phyloP scores from a whole-genome alignment of 306 rosid species.

The Bauhinia variegata region DNA sequence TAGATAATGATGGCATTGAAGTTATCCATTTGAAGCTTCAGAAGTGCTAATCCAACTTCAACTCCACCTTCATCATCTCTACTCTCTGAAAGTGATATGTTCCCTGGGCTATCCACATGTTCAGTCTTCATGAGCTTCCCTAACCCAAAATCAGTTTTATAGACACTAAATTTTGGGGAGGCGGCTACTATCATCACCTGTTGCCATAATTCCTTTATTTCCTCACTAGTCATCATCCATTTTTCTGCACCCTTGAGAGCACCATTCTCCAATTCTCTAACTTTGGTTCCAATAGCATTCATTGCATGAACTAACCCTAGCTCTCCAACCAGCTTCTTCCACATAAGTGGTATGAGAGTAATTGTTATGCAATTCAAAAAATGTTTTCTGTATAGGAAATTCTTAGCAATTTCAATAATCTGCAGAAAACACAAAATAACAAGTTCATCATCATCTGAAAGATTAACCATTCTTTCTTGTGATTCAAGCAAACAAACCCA shows the following conservation, averaged over 20 bases:
- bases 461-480: background rate
- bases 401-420: constrained; percentile 35
- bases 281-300: constrained; percentile 26
- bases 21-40: no score
- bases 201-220: background rate
- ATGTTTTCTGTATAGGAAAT: constrained; percentile 8
- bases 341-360: background rate
- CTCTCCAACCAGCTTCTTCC: constrained; percentile 21
- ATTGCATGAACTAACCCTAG: constrained; percentile 23
- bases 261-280: constrained; percentile 17
- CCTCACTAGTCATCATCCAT: background rate
- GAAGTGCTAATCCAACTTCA: constrained; percentile 23
- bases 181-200: background rate
- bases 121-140: constrained; percentile 31
- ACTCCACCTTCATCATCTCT: constrained; percentile 16
- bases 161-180: constrained; percentile 25
- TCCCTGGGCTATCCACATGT: constrained; percentile 16
- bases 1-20: no score
- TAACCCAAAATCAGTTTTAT: constrained; percentile 37
- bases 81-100: constrained; percentile 17
- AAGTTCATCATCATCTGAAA: background rate
- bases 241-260: constrained; percentile 22
- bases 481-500: constrained; percentile 38
- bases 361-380: constrained; percentile 34
- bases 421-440: constrained; percentile 16